Evolutionary conservation across 1,139 yeast species (phyloP).

Genomic region (Yamadazyma siamensis): DNA sequence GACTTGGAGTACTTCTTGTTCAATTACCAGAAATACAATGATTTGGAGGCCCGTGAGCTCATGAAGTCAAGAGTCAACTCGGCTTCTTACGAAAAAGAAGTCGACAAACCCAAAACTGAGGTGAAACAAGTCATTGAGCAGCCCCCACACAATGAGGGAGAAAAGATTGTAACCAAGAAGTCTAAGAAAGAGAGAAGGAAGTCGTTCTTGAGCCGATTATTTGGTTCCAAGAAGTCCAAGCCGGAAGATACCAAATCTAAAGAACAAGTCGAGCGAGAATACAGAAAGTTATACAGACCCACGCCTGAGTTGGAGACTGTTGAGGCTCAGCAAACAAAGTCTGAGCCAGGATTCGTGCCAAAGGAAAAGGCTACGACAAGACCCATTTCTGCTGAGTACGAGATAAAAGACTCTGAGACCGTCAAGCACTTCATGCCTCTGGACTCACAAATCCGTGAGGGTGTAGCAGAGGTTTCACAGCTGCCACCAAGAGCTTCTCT

Average conservation of each 20-base stretch:
- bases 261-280: slow-evolving; percentile 6
- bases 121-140: slow-evolving; percentile 6
- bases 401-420: too few relatives aligned
- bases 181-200: slow-evolving; percentile 6
- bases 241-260: neutral
- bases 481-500: too few relatives aligned
- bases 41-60: slow-evolving; percentile 12
- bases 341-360: too few relatives aligned
- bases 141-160: neutral
- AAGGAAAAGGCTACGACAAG: too few relatives aligned
- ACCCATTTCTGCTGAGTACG: too few relatives aligned
- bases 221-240: slow-evolving; percentile 10
- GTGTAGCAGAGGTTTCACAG: too few relatives aligned
- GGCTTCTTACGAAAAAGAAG: too few relatives aligned
- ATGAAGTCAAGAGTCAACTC: slow-evolving; percentile 12
- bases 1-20: slow-evolving; percentile 21
- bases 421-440: too few relatives aligned
- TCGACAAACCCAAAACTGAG: slow-evolving; percentile 1
- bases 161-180: slow-evolving; percentile 1
- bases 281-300: slow-evolving; percentile 17
- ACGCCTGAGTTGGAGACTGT: slow-evolving; percentile 12
- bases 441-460: too few relatives aligned
- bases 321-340: neutral
- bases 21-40: slow-evolving; percentile 12
- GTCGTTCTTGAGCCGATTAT: slow-evolving; percentile 19